Percentiles rank a stretch among this genome's conserved stretches.
Evolutionary conservation across 2,329 filamentous ascomycete species (phyloP).

Genomic region (Coniochaeta sp.): DNA sequence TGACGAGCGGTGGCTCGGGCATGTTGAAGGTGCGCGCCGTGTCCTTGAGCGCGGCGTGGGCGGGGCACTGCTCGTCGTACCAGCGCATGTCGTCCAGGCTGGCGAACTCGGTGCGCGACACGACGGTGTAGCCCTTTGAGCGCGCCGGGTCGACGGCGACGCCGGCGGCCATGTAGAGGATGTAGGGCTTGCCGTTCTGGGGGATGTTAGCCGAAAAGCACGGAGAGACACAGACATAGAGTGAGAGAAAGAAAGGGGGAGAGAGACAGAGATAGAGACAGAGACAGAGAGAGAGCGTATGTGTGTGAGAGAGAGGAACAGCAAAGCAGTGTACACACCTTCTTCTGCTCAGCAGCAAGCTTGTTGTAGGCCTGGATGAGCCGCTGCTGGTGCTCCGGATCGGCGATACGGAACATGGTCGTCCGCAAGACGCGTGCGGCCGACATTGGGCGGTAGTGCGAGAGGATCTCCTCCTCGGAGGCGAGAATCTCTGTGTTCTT

Average conservation of each 20-base stretch:
- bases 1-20: conserved; percentile 18
- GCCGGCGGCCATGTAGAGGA: conserved; percentile 49
- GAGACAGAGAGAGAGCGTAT: too few species aligned
- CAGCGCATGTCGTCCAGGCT: conserved; percentile 61
- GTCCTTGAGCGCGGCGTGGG: conserved; percentile 33
- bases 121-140: conserved; percentile 58
- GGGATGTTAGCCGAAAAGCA: neutral
- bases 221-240: too few species aligned
- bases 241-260: neutral
- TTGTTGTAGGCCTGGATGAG: conserved; percentile 37
- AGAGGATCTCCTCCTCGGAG: neutral
- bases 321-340: too few species aligned
- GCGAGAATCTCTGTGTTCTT: neutral
- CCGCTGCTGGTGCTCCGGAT: conserved; percentile 32
- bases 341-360: conserved; percentile 30
- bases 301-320: too few species aligned
- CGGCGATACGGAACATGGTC: conserved; percentile 47
- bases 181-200: conserved; percentile 66
- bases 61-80: conserved; percentile 51
- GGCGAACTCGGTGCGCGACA: conserved; percentile 56
- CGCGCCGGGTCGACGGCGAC: conserved; percentile 49
- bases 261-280: neutral
- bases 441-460: neutral
- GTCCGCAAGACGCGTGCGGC: conserved; percentile 31
- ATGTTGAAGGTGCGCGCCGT: conserved; percentile 22